These are phyloP conservation scores for Monilinia vaccinii-corymbosi DNA, from an alignment of 2,329 filamentous ascomycete genomes.

Conservation along the genomic window DNA sequence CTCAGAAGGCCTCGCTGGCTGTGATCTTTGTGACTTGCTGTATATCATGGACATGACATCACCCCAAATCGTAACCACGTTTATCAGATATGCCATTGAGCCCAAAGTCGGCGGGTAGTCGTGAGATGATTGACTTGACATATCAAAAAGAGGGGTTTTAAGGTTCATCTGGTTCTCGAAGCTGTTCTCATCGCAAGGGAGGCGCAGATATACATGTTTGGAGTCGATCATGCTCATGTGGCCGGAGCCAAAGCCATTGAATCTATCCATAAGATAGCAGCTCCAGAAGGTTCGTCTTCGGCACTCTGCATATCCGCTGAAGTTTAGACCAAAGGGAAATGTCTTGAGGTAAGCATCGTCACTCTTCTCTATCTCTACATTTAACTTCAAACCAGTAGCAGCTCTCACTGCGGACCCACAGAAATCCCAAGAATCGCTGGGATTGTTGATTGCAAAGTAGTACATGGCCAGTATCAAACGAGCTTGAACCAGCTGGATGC, in stretches of 20 bases:
- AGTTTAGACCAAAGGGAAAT: slow-evolving; percentile 49
- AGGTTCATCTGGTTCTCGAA: slow-evolving; percentile 54
- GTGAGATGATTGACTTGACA: slow-evolving; percentile 34
- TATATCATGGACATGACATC: slow-evolving; percentile 53
- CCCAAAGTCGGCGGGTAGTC: slow-evolving; percentile 30
- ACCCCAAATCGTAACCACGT: slow-evolving; percentile 57
- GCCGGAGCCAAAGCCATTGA: slow-evolving; percentile 49
- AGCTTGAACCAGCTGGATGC: slow-evolving; percentile 57
- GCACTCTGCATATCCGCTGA: slow-evolving; percentile 52
- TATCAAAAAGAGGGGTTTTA: slow-evolving; percentile 52
- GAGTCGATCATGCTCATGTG: slow-evolving; percentile 48
- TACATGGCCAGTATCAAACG: slow-evolving; percentile 59
- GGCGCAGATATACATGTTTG: slow-evolving; percentile 56
- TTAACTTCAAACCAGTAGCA: slow-evolving; percentile 51
- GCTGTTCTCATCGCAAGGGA: slow-evolving; percentile 51
- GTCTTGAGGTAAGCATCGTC: slow-evolving; percentile 32
- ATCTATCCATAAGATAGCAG: slow-evolving; percentile 59
- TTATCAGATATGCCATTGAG: slow-evolving; percentile 49
- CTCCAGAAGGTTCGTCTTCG: slow-evolving; percentile 65
- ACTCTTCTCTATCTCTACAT: slow-evolving; percentile 48
- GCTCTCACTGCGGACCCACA: slow-evolving; percentile 52
- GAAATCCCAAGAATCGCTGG: slow-evolving; percentile 53
- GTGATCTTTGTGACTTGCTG: slow-evolving; percentile 33
- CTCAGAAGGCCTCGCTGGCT: slow-evolving; percentile 27
- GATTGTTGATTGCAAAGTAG: slow-evolving; percentile 52